These are phyloP conservation scores for Paxillus involutus DNA, from an alignment of 768 basidiomycete species.

Conservation along the genomic window DNA sequence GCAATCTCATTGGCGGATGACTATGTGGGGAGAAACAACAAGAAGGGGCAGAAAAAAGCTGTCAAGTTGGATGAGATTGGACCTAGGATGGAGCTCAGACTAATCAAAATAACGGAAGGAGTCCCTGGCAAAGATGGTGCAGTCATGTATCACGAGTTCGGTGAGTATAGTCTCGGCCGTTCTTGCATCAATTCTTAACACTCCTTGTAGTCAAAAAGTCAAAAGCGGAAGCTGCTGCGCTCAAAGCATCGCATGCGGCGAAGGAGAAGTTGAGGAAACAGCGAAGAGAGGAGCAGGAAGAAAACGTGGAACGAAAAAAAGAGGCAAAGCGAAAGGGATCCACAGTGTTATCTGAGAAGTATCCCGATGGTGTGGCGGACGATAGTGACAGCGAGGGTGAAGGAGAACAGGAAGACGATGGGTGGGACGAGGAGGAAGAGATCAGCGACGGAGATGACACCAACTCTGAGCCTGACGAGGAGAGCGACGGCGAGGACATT, in stretches of 20 bases:
- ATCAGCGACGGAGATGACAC: conserved; percentile 54
- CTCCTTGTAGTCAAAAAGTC: conserved; percentile 77
- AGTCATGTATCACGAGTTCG: conserved; percentile 93
- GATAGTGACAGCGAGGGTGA: conserved; percentile 43
- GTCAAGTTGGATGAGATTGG: conserved; percentile 93
- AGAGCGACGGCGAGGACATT: conserved; percentile 47
- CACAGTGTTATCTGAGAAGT: conserved; percentile 22
- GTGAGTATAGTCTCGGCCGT: conserved; percentile 44
- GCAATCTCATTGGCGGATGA: conserved; percentile 86
- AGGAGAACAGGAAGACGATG: conserved; percentile 35
- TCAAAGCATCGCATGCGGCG: conserved; percentile 74
- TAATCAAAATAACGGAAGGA: conserved; percentile 95
- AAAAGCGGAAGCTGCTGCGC: conserved; percentile 66
- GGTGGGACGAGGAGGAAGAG: conserved; percentile 64
- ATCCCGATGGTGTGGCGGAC: conserved; percentile 40
- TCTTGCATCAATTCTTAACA: conserved; percentile 2
- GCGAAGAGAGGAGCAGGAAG: conserved; percentile 86
- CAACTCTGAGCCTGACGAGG: conserved; percentile 40
- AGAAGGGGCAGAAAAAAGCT: conserved; percentile 86
- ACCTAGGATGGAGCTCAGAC: conserved; percentile 87
- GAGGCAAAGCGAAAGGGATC: conserved; percentile 30
- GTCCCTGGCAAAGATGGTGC: conserved; percentile 90
- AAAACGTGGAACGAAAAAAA: conserved; percentile 86
- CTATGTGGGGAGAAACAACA: conserved; percentile 94
- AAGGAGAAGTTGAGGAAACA: conserved; percentile 75